Evolutionary conservation across 2,329 filamentous ascomycete species (phyloP), one percentile per base, ranked within the genome.

Genomic region (Delphinella strobiligena): DNA sequence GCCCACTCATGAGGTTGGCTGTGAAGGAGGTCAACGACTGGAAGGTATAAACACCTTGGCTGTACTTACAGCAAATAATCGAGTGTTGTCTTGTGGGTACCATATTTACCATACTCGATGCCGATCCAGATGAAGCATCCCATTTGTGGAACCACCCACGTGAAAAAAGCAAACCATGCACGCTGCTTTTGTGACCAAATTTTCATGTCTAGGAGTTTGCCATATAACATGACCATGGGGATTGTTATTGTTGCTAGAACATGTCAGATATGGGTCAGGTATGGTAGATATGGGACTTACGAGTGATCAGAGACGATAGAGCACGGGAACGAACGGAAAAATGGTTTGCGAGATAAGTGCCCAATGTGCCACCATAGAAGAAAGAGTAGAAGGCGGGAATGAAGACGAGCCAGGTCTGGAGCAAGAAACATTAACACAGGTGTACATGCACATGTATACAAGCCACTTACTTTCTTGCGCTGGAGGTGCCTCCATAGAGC

Each of bases 291-390:
- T n/a, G 24, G n/a, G n/a, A 49, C 50, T 47, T 49, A 50, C 54
- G 54, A 17, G 50, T 49, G 17, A 59, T 47, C 3, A 58, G 53
- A 11, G 56, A 52, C 3, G 56, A 58, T 4, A 56, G 31, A 2
- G 54, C 56, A 19, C 56, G 55, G 5, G 56, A 44, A 22, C 56
- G 47, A 12, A 59, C 56, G 3, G 52, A 55, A 42, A 59, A 59
- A 42, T 58, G 55, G 3, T 54, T 42, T 4, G 54, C 52, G 5
- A 59, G 47, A 38, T 59, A 59, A 2, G 58, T 61, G 2, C 57
- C 56, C 54, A 59, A 54, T 1, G 54, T 59, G 19, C 58, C 60
- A 19, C 59, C 58, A 15, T 57, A 61, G 48, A 61, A 62, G 50
- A 61, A 62, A 2, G 58, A 59, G 47, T 60, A 61, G 43, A 61